These are phyloP conservation scores for Cryptococcus wingfieldii DNA, from an alignment of 1,284 basidiomycete genomes.

Conservation along the genomic window DNA sequence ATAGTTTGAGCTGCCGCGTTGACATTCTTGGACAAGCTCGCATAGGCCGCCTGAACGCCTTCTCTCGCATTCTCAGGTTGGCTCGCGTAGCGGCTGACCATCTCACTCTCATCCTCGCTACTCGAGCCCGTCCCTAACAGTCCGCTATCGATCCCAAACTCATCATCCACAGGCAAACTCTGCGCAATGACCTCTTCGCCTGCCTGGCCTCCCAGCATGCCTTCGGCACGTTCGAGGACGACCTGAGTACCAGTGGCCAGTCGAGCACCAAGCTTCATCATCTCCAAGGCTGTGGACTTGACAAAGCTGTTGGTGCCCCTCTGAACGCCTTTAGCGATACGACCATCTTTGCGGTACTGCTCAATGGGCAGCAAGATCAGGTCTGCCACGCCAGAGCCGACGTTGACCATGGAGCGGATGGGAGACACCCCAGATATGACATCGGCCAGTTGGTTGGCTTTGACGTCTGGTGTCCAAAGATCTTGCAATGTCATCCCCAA, in stretches of 20 bases:
- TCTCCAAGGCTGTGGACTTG: constrained; percentile 88
- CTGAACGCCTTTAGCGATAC: constrained; percentile 89
- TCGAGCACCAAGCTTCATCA: constrained; percentile 88
- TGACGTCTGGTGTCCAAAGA: constrained; percentile 98
- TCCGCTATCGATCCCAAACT: constrained; percentile 3
- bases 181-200: constrained; percentile 27
- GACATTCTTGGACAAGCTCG: constrained; percentile 74
- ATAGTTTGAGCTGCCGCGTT: constrained; percentile 96
- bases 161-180: constrained; percentile 2
- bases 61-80: constrained; percentile 80
- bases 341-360: constrained; percentile 93
- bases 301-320: constrained; percentile 89
- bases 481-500: constrained; percentile 90
- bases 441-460: constrained; percentile 94
- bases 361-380: constrained; percentile 92
- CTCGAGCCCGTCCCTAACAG: constrained; percentile 47
- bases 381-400: constrained; percentile 93
- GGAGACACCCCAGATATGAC: constrained; percentile 96
- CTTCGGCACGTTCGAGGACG: constrained; percentile 90
- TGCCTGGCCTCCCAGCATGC: constrained; percentile 62
- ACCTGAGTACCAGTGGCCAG: constrained; percentile 96
- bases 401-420: constrained; percentile 91
- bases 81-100: constrained; percentile 81
- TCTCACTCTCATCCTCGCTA: constrained; percentile 44
- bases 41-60: constrained; percentile 86